phyloP scores from a whole-genome alignment of 2,329 filamentous ascomycete species.

The Talaromyces sp. region DNA sequence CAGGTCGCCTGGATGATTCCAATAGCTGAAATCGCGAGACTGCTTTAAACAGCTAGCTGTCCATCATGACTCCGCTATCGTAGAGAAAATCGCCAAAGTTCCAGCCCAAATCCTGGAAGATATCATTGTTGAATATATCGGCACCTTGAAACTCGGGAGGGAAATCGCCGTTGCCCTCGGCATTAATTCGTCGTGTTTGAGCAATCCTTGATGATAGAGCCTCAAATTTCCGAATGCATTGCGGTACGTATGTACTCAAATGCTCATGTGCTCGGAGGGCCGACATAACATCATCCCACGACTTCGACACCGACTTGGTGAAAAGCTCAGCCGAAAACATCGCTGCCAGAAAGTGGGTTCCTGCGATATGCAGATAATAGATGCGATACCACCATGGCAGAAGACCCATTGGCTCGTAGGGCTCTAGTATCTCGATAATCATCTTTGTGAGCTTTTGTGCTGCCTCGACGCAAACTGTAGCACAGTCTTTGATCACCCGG shows the following conservation, averaged over 20 bases:
- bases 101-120: background rate
- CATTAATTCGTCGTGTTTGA: background rate
- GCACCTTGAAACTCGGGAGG: background rate
- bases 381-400: constrained; percentile 24
- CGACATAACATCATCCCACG: constrained; percentile 24
- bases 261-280: constrained; percentile 21
- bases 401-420: constrained; percentile 19
- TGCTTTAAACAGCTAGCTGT: background rate
- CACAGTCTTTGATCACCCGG: constrained; percentile 20
- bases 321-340: constrained; percentile 27
- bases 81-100: background rate
- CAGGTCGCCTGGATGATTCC: background rate
- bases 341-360: constrained; percentile 20
- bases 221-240: constrained; percentile 13
- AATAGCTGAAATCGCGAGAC: background rate
- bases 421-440: constrained; percentile 18
- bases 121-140: background rate
- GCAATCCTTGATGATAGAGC: constrained; percentile 4
- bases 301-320: constrained; percentile 24
- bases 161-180: background rate
- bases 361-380: constrained; percentile 24
- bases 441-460: constrained; percentile 19
- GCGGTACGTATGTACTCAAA: constrained; percentile 13
- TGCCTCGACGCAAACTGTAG: constrained; percentile 20
- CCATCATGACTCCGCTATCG: background rate